Conservation (phyloP, 495 filamentous ascomycete genomes). For the Penicillium psychrofluorescens region DNA sequence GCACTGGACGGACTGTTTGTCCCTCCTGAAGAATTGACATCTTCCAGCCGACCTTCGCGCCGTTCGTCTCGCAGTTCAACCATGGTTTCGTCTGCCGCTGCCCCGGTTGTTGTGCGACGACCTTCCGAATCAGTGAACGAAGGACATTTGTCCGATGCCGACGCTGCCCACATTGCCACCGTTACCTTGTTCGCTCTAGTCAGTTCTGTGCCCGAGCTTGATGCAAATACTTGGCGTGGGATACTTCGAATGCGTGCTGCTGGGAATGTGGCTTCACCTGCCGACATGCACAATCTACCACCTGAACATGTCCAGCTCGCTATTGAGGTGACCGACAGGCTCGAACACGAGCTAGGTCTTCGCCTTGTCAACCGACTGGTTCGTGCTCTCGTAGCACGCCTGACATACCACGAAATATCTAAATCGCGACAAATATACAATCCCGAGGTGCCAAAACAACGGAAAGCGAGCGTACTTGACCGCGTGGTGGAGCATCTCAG, state of each 20-base stretch:
- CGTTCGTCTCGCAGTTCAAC: slow-evolving; percentile 30
- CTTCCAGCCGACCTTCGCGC: slow-evolving; percentile 24
- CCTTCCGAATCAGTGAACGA: slow-evolving; percentile 19
- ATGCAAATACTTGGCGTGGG: slow-evolving; percentile 39
- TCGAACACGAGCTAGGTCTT: slow-evolving; percentile 56
- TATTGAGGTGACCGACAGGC: slow-evolving; percentile 39
- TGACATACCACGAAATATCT: slow-evolving; percentile 45
- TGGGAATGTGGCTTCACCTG: slow-evolving; percentile 43
- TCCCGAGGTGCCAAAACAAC: slow-evolving; percentile 23
- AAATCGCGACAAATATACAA: slow-evolving; percentile 33
- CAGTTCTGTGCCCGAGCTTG: slow-evolving; percentile 40
- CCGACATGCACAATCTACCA: slow-evolving; percentile 32
- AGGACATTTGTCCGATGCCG: slow-evolving; percentile 41
- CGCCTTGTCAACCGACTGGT: slow-evolving; percentile 49
- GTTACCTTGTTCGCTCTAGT: slow-evolving; percentile 51
- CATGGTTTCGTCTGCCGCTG: slow-evolving; percentile 10
- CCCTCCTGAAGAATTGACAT: slow-evolving; percentile 49
- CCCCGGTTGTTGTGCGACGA: slow-evolving; percentile 21
- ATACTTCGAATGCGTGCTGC: slow-evolving; percentile 45
- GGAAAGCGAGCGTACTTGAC: slow-evolving; percentile 27
- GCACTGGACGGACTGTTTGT: slow-evolving; percentile 61
- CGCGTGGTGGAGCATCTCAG: slow-evolving; percentile 32
- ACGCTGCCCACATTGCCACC: slow-evolving; percentile 49
- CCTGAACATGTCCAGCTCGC: slow-evolving; percentile 20
- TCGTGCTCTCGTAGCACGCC: slow-evolving; percentile 43